Base-by-base conservation (phyloP, 2,329 filamentous ascomycete genomes). In the Epicoccum nigrum region DNA sequence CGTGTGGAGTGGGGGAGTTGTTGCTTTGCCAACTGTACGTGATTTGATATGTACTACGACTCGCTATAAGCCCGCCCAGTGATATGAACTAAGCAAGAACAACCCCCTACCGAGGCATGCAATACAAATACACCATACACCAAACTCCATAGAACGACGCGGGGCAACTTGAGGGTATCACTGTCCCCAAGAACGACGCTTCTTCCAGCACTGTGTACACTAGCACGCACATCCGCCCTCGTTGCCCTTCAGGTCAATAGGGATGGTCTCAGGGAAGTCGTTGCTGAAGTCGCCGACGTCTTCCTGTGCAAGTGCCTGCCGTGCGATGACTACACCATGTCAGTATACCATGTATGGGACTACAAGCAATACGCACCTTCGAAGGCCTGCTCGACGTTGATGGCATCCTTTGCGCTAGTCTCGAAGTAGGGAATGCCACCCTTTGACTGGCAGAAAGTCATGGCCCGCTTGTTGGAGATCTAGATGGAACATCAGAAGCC, bases 381-480 rank as follows among this genome's bases (percentile, higher is more conserved):
- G 62, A 90, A 90, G 37, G 87, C 87, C 71, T 90, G 92, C 77
- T 99, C 94, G 34, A 99, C 94, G 71, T 99, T 99, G 77, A 97
- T 89, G 54, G 93, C 94, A 76, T 99, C 94, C 81, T 99, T 99
- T 55, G 94, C 94, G 76, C 92, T 97, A 15, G 94, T 99, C 84
- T 99, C 94, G 70, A 99, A 99, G 77, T 99, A 99, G 15, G 94
- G 94, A 60, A 99, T 97, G 54, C 91, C 91, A 39, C 93, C 93
- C 78, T 97, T 97, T 50, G 91, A 95, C 76, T 97, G 92, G 76
- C 94, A 99, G 75, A 97, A 99, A 12, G 93, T 92, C 85, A 93
- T 92, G 53, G 94, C 94, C 58, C 94, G 85, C 83, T 97, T 97
- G 68, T 88, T 92, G 23, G 91, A 96, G 67, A 99, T 95, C 87